Evolutionary conservation across 257 asterid genomes (phyloP), one percentile per base, ranked within the genome.

Genomic region (Nicotiana sylvestris): DNA sequence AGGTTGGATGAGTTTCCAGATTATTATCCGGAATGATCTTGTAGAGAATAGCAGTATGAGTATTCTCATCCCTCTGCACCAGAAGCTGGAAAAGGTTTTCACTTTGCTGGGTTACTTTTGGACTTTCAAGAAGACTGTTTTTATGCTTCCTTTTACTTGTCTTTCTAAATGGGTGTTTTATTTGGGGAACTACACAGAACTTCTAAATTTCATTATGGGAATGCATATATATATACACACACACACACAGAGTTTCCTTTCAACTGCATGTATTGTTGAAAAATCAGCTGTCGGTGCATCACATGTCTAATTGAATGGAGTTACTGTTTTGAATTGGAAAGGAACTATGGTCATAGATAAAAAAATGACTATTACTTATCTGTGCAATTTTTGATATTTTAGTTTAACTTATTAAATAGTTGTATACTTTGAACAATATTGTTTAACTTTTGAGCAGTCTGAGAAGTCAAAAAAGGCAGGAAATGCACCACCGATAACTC

Each of bases 381-480:
- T 21, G n/a, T 66, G 61, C 76, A 33, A 10, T 32, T 65, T 72
- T 13, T 67, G 27, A 25, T n/a, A 43, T 80, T 80, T 29, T 65
- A 43, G 53, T 80, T 21, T 46, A n/a, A 65, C 66, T 27, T 76
- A 27, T 51, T 72, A 39, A 12, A 25, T 37, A 79, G 51, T 79
- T n/a, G 33, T 13, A 39, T 79, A 12, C 70, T 58, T 78, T 65
- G 39, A 65, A 51, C 53, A 4, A 46, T 61, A 81, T 18, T 7
- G 67, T 67, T 78, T 46, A 29, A 86, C 61, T 85, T 83, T 77
- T 85, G 53, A 86, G 90, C 93, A 93, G 98, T 94, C 98, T 16
- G 98, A 92, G 85, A 96, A 93, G 91, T 96, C 98, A 69, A 96
- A 92, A 90, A 94, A 91, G 85, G 90, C 92, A 81, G 99, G 99